Evolutionary conservation across 2,329 filamentous ascomycete genomes (phyloP).

Genomic region (Lasiodiplodia theobromae): DNA sequence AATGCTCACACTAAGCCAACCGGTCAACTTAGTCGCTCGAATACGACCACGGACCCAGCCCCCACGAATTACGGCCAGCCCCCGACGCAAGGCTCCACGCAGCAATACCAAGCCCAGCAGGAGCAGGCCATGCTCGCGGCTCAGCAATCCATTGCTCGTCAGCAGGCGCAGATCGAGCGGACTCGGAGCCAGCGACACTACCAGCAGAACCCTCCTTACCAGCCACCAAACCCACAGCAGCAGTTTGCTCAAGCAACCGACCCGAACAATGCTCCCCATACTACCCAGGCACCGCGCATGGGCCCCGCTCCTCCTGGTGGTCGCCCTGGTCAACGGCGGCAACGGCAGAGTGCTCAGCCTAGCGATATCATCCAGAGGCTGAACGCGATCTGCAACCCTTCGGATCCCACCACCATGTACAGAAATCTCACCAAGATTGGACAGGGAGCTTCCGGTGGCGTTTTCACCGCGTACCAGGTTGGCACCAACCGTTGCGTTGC

Average conservation of each 20-base stretch:
- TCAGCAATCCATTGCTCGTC: conserved; percentile 70
- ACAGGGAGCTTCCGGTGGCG: conserved; percentile 94
- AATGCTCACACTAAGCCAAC: conserved; percentile 40
- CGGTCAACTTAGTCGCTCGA: conserved; percentile 51
- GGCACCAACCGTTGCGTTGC: conserved; percentile 87
- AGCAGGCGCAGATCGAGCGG: conserved; percentile 71
- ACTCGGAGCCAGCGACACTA: conserved; percentile 69
- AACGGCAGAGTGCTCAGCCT: conserved; percentile 73
- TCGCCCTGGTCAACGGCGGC: conserved; percentile 75
- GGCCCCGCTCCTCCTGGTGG: conserved; percentile 58
- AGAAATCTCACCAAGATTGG: conserved; percentile 92
- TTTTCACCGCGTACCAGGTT: conserved; percentile 88
- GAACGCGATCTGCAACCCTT: conserved; percentile 87
- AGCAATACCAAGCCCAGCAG: conserved; percentile 73
- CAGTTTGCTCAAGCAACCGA: conserved; percentile 49
- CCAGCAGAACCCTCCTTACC: conserved; percentile 44
- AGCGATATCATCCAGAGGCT: conserved; percentile 84
- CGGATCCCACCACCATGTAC: conserved; percentile 88
- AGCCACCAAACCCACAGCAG: conserved; percentile 58
- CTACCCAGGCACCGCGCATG: conserved; percentile 55
- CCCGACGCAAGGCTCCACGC: conserved; percentile 39
- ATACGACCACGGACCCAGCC: conserved; percentile 48
- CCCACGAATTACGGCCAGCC: conserved; percentile 34
- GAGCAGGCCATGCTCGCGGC: conserved; percentile 82
- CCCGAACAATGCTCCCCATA: conserved; percentile 52